phyloP scores from a whole-genome alignment of 305 asterid genomes.

The Galium porrigens region DNA sequence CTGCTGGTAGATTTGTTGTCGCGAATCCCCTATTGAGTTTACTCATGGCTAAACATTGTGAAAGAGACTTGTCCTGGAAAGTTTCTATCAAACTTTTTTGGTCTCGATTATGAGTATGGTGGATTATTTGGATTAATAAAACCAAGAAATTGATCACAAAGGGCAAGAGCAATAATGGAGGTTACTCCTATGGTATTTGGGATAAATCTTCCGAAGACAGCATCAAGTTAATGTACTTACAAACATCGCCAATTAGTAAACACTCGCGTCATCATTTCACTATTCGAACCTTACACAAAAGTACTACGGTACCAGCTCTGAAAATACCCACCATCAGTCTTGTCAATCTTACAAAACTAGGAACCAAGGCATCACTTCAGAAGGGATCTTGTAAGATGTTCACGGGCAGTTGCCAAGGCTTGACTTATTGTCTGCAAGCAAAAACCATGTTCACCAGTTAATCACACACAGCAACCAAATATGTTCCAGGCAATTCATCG shows the following conservation, averaged over 20 bases:
- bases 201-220: not conserved
- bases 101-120: not conserved
- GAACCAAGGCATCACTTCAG: conserved; percentile 36
- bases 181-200: not conserved
- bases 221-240: not conserved
- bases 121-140: not conserved
- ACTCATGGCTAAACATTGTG: too few relatives aligned
- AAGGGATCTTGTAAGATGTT: conserved; percentile 59
- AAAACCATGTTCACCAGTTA: conserved; percentile 11
- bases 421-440: conserved; percentile 50
- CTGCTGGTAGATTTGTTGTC: conserved; percentile 23
- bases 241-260: not conserved
- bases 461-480: not conserved
- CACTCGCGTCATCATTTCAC: not conserved
- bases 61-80: too few relatives aligned
- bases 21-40: not conserved
- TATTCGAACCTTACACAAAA: not conserved
- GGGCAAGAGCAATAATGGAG: not conserved
- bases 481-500: not conserved
- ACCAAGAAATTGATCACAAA: not conserved
- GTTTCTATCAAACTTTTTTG: not conserved
- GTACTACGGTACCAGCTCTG: not conserved
- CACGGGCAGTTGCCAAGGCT: conserved; percentile 67
- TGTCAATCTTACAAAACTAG: conserved; percentile 4
- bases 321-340: conserved; percentile 1